Conservation (phyloP, 352 stramenopile species). For the Globisporangium yorkense region DNA sequence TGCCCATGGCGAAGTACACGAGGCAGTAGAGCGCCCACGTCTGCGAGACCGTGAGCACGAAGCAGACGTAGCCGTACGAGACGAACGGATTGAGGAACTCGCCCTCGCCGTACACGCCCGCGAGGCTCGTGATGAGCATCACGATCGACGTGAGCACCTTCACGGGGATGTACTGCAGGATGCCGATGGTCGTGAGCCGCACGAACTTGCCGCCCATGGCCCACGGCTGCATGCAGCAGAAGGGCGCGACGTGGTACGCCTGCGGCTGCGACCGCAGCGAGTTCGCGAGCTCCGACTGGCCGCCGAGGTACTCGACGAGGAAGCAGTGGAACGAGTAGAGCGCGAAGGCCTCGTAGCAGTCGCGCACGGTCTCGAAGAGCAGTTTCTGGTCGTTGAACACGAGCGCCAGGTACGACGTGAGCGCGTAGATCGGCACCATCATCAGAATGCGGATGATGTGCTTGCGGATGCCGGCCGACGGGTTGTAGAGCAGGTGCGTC, state of each 20-base stretch:
- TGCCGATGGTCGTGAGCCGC: conserved; percentile 88
- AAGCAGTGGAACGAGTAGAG: conserved; percentile 94
- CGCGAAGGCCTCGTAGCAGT: conserved; percentile 92
- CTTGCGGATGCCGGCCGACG: conserved; percentile 75
- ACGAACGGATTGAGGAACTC: conserved; percentile 82
- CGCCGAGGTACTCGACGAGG: conserved; percentile 85
- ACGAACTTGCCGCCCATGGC: conserved; percentile 92
- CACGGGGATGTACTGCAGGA: conserved; percentile 91
- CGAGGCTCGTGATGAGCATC: conserved; percentile 79
- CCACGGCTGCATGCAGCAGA: conserved; percentile 88
- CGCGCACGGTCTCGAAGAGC: conserved; percentile 87
- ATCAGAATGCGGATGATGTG: conserved; percentile 92
- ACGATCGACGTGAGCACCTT: conserved; percentile 87
- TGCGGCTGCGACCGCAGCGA: conserved; percentile 85
- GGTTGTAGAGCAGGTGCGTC: conserved; percentile 86
- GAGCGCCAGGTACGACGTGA: conserved; percentile 88
- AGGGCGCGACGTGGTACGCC: conserved; percentile 70
- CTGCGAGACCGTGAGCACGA: conserved; percentile 88
- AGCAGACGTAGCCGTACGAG: conserved; percentile 86
- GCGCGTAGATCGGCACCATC: conserved; percentile 92
- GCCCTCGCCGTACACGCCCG: conserved; percentile 87
- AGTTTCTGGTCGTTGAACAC: conserved; percentile 89
- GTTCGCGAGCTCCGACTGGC: conserved; percentile 71
- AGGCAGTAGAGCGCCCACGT: conserved; percentile 93
- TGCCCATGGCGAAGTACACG: conserved; percentile 92